Conservation (phyloP, 352 stramenopile species). For the Globisporangium rhizosaccharum region DNA sequence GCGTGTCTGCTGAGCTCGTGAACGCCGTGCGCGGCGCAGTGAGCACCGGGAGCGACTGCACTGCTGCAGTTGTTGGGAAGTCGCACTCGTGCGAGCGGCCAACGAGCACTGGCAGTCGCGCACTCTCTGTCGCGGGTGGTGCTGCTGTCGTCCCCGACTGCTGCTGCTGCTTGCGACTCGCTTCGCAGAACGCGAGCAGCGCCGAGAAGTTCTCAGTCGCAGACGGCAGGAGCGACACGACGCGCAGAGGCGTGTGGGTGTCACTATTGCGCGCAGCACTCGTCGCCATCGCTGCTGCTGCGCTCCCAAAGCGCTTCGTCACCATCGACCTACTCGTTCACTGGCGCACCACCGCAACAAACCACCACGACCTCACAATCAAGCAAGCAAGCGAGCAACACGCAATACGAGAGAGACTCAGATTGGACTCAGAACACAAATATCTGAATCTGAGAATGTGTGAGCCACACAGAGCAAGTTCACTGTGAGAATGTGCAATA, state of each 20-base stretch:
- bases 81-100: constrained; percentile 77
- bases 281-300: neutral
- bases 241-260: constrained; percentile 24
- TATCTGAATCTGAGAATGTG: too few species aligned
- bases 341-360: neutral
- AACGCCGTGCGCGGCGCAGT: constrained; percentile 58
- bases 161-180: constrained; percentile 3
- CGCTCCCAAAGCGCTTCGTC: neutral
- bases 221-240: constrained; percentile 67
- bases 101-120: constrained; percentile 38
- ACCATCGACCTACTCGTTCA: neutral
- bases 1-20: constrained; percentile 52
- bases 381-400: too few species aligned
- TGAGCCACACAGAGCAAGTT: too few species aligned
- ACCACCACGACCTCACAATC: too few species aligned
- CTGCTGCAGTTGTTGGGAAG: constrained; percentile 26
- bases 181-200: constrained; percentile 23
- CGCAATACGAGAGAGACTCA: too few species aligned
- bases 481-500: too few species aligned
- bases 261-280: neutral
- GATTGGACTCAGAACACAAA: too few species aligned
- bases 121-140: neutral
- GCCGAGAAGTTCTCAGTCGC: constrained; percentile 61
- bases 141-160: neutral
- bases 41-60: constrained; percentile 42